phyloP scores from a whole-genome alignment of 1,284 basidiomycete genomes.

The Heliocybe sulcata region DNA sequence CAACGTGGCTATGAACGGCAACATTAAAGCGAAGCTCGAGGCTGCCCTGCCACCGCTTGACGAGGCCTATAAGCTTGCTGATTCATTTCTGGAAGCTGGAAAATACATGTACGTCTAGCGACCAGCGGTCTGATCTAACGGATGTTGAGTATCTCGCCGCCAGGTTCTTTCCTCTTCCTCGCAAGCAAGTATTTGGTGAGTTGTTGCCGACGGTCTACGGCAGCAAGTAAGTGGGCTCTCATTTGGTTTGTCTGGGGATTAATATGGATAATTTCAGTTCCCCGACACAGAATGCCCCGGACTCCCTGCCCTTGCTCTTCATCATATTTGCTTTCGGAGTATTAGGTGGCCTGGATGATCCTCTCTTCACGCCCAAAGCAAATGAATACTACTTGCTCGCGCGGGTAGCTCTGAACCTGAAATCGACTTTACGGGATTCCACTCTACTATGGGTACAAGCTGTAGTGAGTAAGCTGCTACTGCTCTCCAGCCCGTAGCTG shows the following conservation, averaged over 20 bases:
- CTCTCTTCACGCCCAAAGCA: constrained; percentile 35
- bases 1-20: neutral
- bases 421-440: constrained; percentile 36
- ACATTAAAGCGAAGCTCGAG: constrained; percentile 30
- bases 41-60: constrained; percentile 38
- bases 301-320: constrained; percentile 39
- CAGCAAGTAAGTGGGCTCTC: neutral
- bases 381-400: constrained; percentile 54
- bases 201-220: constrained; percentile 38
- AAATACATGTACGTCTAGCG: constrained; percentile 35
- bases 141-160: neutral
- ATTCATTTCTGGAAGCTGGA: constrained; percentile 47
- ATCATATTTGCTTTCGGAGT: constrained; percentile 32
- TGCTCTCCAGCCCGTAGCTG: neutral
- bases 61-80: constrained; percentile 45
- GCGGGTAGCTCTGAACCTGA: constrained; percentile 38
- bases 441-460: constrained; percentile 46
- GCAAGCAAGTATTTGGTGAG: constrained; percentile 35
- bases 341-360: constrained; percentile 36
- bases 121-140: neutral
- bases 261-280: neutral
- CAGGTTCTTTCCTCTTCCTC: constrained; percentile 21
- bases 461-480: constrained; percentile 32
- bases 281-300: constrained; percentile 23
- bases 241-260: neutral